Percentiles rank a stretch among this genome's conserved stretches.
Conservation (phyloP, 306 rosid genomes). For the Glycine soja region DNA sequence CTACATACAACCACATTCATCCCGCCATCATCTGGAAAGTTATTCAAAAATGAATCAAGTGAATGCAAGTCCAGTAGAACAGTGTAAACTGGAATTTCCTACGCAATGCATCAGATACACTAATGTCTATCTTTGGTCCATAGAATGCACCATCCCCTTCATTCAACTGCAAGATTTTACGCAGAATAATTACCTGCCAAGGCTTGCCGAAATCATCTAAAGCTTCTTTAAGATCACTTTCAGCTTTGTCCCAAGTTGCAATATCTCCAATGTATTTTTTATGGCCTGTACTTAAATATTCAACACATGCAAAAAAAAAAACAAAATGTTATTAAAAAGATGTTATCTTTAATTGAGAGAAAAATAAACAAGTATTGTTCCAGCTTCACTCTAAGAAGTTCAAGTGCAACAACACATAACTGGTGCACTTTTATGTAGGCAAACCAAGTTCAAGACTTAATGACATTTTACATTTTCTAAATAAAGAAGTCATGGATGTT, state of each 20-base stretch:
- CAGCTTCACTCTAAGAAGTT: conserved; percentile 28
- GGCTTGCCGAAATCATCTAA: conserved; percentile 83
- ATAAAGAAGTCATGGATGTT: neutral
- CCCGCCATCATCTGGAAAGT: conserved; percentile 29
- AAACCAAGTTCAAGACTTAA: neutral
- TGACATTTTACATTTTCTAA: neutral
- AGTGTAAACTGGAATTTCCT: conserved; percentile 79
- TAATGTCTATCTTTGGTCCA: conserved; percentile 95
- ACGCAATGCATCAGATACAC: conserved; percentile 86
- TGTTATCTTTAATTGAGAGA: neutral
- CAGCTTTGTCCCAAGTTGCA: conserved; percentile 92
- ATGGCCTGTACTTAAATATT: conserved; percentile 72
- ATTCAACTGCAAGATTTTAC: conserved; percentile 62
- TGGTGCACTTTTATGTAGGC: neutral
- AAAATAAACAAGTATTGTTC: neutral
- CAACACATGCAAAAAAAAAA: conserved; percentile 32
- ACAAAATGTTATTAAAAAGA: conserved; percentile 13
- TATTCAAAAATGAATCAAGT: conserved; percentile 26
- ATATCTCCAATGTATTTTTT: conserved; percentile 79
- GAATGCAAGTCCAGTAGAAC: conserved; percentile 19
- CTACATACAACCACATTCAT: conserved; percentile 67
- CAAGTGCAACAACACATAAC: neutral
- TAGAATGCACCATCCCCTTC: conserved; percentile 98
- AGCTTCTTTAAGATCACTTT: conserved; percentile 84
- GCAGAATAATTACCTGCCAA: conserved; percentile 74